Base-by-base conservation (phyloP, 1,284 basidiomycete species). In the Marasmius sp. region DNA sequence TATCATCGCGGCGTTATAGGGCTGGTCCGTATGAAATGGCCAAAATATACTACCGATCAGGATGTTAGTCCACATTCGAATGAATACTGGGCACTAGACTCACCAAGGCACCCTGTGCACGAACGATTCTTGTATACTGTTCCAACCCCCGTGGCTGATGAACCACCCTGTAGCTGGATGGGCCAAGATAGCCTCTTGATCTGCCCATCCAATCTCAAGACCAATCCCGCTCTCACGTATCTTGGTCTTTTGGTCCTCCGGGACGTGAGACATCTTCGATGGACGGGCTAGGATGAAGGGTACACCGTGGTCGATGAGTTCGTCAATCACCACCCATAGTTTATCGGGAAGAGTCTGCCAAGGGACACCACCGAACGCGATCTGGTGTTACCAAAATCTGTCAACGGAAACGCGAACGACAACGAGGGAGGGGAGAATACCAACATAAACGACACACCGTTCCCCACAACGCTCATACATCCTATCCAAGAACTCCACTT, bases 131-230 rank as follows among this genome's bases (percentile, higher is more conserved):
- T 54, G 52, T 7, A 54, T 33, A n/a, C 52, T 54, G 14, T 54
- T 54, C 52, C 52, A 54, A 2, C 52, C 52, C 1, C 52, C 52
- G 37, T 54, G 52, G 14, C 14, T 54, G 36, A 54, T 37, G 36
- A 54, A 54, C 52, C 52, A 54, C 1, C 52, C 52, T n/a, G 52
- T 54, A 6, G 52, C 52, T 1, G 27, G 52, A 54, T 54, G 52
- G 9, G 34, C 1, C 27, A 54, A 18, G 9, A 54, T 18, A 18
- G n/a, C 14, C 16, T 54, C 52, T 20, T 54, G 52, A n/a, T 54
- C 36, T 14, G 34, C 52, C 52, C 52, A 54, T 38, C 38, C 34
- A 10, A 54, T 14, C 52, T 18, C 33, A 7, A 54, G 52, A 16
- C 52, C 52, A 3, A 54, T 9, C 20, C 52, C 52, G 38, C 52